Evolutionary conservation across 495 filamentous ascomycete species (phyloP), one percentile per base, ranked within the genome.

Genomic region (Daldinia vernicosa): DNA sequence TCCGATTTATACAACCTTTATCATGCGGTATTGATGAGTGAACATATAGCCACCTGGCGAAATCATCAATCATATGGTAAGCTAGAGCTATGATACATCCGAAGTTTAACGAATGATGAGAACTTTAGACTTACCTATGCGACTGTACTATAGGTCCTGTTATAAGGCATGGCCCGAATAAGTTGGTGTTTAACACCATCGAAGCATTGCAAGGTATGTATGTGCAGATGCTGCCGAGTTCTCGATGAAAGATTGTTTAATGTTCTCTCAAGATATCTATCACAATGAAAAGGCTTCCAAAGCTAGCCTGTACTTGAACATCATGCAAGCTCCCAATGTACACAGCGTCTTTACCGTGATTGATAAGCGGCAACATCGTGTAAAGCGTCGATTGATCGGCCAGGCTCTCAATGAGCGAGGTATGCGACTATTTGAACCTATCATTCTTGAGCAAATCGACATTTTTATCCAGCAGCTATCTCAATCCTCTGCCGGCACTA

Each of bases 31-130:
- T 78, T 70, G 37, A 65, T 40, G 37, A 65, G 43, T 77, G 77
- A 32, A n/a, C 87, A 88, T 63, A 33, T 87, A 6, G 70, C 80
- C 15, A 80, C 82, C 27, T 74, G 69, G 28, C 60, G 73, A 14
- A 69, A 77, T 30, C 81, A 85, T 53, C 11, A 82, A 64, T 78
- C 77, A 76, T 86, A 86, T 61, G 70, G 70, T 69, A 51, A 45
- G 64, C 11, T 40, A 12, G n/a, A 35, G 33, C 15, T 1, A 37
- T 4, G 0, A 7, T 45, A 4, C 11, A 53, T 8, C 35, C 72
- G 71, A 11, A 11, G 9, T 39, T 14, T 33, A 19, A 8, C 8
- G 28, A 17, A 11, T 26, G 6, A 39, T 4, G 15, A 11, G 27
- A 12, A 11, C 3, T 22, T 24, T 0, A 57, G 17, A 40, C 37